A percentile compares a stretch with the other conserved stretches of the same genome.
phyloP scores from a whole-genome alignment of 306 rosid species.

The Lablab purpureus region DNA sequence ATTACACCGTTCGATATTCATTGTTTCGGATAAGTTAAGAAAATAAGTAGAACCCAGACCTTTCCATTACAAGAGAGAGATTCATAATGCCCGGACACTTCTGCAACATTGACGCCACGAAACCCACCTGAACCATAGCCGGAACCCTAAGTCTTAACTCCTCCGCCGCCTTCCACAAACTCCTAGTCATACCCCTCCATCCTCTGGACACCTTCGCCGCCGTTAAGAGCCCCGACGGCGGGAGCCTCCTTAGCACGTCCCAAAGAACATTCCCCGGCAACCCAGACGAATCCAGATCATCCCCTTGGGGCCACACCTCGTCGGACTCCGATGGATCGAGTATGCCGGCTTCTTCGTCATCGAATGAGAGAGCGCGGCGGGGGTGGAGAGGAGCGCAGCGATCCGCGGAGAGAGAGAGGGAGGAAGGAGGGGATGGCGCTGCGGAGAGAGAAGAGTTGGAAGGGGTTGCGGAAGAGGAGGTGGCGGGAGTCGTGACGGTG shows the following conservation, averaged over 20 bases:
- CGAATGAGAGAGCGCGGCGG: slow-evolving; percentile 88
- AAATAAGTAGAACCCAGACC: slow-evolving; percentile 41
- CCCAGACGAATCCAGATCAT: slow-evolving; percentile 54
- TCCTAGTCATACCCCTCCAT: slow-evolving; percentile 78
- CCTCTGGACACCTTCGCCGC: slow-evolving; percentile 86
- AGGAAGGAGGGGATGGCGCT: slow-evolving; percentile 44
- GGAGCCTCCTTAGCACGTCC: slow-evolving; percentile 81
- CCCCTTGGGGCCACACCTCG: not conserved
- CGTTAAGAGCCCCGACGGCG: slow-evolving; percentile 74
- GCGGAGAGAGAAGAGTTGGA: slow-evolving; percentile 42
- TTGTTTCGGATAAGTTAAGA: not conserved
- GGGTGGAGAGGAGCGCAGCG: slow-evolving; percentile 55
- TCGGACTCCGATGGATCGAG: slow-evolving; percentile 1
- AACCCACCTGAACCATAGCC: slow-evolving; percentile 74
- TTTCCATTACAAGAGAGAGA: slow-evolving; percentile 90
- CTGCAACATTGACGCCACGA: slow-evolving; percentile 78
- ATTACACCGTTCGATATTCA: slow-evolving; percentile 1
- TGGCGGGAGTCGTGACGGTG: slow-evolving; percentile 44
- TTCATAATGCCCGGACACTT: slow-evolving; percentile 80
- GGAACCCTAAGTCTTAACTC: slow-evolving; percentile 82
- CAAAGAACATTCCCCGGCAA: slow-evolving; percentile 70
- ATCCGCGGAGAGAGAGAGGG: slow-evolving; percentile 32
- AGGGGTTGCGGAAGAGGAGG: slow-evolving; percentile 28
- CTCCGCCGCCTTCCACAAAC: slow-evolving; percentile 89
- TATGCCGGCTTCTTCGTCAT: slow-evolving; percentile 50